Percentiles rank a stretch among this genome's conserved stretches.
These are phyloP conservation scores for Chaetomiaceae sp. DNA, from an alignment of 2,329 filamentous ascomycete genomes.

Conservation along the genomic window DNA sequence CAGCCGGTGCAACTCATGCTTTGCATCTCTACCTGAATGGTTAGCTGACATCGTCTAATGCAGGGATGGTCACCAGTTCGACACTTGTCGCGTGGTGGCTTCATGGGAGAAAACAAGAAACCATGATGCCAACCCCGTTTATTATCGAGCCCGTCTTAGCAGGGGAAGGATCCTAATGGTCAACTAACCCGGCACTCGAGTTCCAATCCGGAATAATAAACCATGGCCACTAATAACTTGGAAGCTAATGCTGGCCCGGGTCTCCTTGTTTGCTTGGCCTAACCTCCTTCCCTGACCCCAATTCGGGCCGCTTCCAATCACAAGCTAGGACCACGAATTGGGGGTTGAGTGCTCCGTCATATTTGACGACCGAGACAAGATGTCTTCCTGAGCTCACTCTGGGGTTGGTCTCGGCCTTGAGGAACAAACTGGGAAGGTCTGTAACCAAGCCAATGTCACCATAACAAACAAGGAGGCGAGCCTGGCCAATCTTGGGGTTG, in stretches of 20 bases:
- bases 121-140: no score
- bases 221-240: no score
- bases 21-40: no score
- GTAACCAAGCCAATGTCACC: not conserved
- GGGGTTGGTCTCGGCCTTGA: not conserved
- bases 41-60: no score
- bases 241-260: conserved; percentile 3
- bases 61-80: no score
- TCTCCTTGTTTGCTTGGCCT: not conserved
- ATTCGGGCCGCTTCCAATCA: conserved; percentile 14
- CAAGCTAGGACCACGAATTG: not conserved
- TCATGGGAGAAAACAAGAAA: no score
- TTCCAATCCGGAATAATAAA: not conserved
- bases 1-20: no score
- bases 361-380: not conserved
- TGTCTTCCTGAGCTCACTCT: not conserved
- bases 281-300: conserved; percentile 3
- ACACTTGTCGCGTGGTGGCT: no score
- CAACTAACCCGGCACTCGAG: not conserved
- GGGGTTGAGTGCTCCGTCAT: not conserved
- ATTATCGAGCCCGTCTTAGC: no score
- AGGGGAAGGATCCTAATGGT: not conserved
- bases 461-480: not conserved
- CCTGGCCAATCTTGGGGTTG: not conserved
- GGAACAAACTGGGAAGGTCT: not conserved